Base-by-base conservation (phyloP, 192 early-diverging fungal genomes). In the Neocallimastix lanati region DNA sequence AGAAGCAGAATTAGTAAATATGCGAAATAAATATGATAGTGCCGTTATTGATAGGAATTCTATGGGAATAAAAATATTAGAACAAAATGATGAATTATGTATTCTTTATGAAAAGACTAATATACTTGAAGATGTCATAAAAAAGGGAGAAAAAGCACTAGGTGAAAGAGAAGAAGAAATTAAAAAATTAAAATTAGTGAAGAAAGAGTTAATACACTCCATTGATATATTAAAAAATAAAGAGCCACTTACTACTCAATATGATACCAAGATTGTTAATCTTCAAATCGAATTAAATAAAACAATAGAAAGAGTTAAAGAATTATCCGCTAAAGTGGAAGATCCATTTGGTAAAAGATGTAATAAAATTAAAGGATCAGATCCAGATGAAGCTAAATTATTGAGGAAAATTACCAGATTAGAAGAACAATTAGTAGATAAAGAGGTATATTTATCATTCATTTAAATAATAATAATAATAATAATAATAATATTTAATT, bases 31-130 rank as follows among this genome's bases (percentile, higher is more conserved):
- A 77, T 89, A 88, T 80, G 89, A 88, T 37, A n/a, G 79, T 21
- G 82, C 86, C 4, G 84, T 88, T 13, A 83, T 84, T 58, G 87
- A 90, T 28, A 81, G 89, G 15, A 90, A 90, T 82, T 77, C 81
- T 0, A 82, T 84, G 14, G 89, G 88, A 77, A 82, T 88, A 18
- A 84, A 88, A 28, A 79, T 90, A n/a, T 82, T 90, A 6, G 89
- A 90, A 30, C 84, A 87, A 29, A 91, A 90, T 82, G 89, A 90
- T 78, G 89, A 90, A 76, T 83, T 90, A 2, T 88, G 89, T 81
- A 90, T 90, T 38, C 78, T 90, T 4, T 90, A 90, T 77, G 89
- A 90, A 78, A 80, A 85, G 29, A 81, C 87, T 78, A 90, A 90
- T 79, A 67, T 90, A 12, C 82, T 89, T 40, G 78, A 81, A 29